A percentile compares a stretch with the other conserved stretches of the same genome.
These are phyloP conservation scores for Gaeumannomyces tritici DNA, from an alignment of 2,329 filamentous ascomycete genomes.

Conservation along the genomic window DNA sequence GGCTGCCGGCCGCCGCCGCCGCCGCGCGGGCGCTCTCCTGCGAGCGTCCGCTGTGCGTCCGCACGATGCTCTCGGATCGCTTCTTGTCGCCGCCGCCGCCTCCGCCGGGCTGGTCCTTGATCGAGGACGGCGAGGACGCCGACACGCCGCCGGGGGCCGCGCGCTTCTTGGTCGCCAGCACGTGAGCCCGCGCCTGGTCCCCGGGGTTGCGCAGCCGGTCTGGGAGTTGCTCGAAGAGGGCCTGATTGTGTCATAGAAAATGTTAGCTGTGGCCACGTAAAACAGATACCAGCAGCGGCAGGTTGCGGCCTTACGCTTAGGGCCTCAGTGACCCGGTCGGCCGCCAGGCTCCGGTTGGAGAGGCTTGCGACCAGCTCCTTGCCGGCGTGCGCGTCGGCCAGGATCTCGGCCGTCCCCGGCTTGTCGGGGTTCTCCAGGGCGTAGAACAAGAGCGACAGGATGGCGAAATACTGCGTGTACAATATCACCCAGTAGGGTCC, in stretches of 20 bases:
- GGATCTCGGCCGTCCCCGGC: slow-evolving; percentile 63
- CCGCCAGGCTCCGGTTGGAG: slow-evolving; percentile 76
- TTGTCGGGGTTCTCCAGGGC: slow-evolving; percentile 73
- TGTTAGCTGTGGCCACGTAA: slow-evolving; percentile 5
- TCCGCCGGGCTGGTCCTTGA: not conserved
- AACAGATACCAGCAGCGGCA: not conserved
- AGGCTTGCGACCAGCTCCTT: slow-evolving; percentile 73
- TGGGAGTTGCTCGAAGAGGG: slow-evolving; percentile 76
- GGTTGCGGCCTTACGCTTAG: slow-evolving; percentile 34
- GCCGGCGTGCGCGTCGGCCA: slow-evolving; percentile 77
- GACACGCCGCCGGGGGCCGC: slow-evolving; percentile 34
- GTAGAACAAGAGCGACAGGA: slow-evolving; percentile 71
- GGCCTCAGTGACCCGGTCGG: slow-evolving; percentile 72
- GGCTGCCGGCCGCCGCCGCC: not conserved
- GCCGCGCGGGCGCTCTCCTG: not conserved
- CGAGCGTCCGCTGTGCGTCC: not conserved
- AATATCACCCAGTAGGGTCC: slow-evolving; percentile 83
- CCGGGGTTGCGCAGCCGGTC: slow-evolving; percentile 52
- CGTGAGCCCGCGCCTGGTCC: slow-evolving; percentile 25
- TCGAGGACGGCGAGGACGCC: not conserved
- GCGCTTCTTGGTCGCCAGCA: slow-evolving; percentile 42
- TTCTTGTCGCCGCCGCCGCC: not conserved
- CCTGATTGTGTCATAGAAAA: slow-evolving; percentile 32
- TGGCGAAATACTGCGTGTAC: slow-evolving; percentile 75
- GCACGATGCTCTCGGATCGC: not conserved